Base-by-base conservation (phyloP, 306 rosid species). In the Canavalia gladiata region DNA sequence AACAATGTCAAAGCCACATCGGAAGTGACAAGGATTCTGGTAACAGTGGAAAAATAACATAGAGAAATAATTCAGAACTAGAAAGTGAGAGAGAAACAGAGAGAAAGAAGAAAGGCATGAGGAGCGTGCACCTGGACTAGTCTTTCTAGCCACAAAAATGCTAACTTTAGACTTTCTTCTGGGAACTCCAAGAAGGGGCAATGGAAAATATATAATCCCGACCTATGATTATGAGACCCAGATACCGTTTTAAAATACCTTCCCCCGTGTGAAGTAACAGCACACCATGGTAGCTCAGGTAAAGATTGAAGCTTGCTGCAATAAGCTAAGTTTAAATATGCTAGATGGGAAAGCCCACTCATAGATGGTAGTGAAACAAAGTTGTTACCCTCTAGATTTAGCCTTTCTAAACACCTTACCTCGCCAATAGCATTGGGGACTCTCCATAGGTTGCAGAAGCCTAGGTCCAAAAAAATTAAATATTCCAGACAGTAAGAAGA, bases 1-100 rank as follows among this genome's bases (percentile, higher is more conserved):
- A 3, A 65, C 31, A 66, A 77, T 65, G 74, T 77, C 81, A 65
- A 77, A 29, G 42, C 81, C 81, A 39, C 81, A 65, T n/a, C 81
- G 62, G 33, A 77, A 65, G 4, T 77, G 74, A 77, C 45, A 11
- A 7, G 81, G 81, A 0, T 41, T 4, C 81, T 77, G 66, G 43
- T 6, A 77, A n/a, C 72, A 65, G 10, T 64, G 25, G 1, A 9
- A 4, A 58, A 41, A 66, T 13, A 4, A 51, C 9, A 6, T 0
- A 39, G 9, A 73, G 39, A 55, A 18, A 18, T 18, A 18, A 18
- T 18, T 18, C 25, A 18, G 25, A 18, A 18, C 25, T 18, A 18
- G 25, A 18, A 18, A 18, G 25, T 18, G 25, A 18, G 25, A 47
- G 1, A 51, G 13, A 33, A 33, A 46, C 1, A 47, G 11, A 47